Conservation (phyloP, 1,139 yeast species). For the Saccharomyces hybrid region DNA sequence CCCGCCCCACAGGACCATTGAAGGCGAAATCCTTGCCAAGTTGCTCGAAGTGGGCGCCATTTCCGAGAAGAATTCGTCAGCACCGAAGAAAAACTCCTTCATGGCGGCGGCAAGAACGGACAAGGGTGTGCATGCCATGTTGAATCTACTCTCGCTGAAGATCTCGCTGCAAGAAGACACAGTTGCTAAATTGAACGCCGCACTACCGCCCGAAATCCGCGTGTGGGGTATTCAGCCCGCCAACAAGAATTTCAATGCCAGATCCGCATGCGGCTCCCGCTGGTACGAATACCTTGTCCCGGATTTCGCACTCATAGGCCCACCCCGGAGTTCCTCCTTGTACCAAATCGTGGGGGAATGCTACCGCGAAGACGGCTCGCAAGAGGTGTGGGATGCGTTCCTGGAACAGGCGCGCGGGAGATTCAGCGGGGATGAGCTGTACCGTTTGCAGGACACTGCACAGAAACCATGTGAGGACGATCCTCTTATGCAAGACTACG, state of each 20-base stretch:
- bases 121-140: conserved; percentile 99
- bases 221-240: conserved; percentile 82
- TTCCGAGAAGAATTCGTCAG: conserved; percentile 78
- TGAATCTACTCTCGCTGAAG: conserved; percentile 48
- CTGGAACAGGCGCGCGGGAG: conserved; percentile 40
- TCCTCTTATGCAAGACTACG: neutral
- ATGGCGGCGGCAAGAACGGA: no score
- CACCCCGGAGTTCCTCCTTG: neutral
- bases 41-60: conserved; percentile 84
- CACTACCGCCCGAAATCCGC: conserved; percentile 70
- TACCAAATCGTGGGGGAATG: neutral
- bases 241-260: conserved; percentile 38
- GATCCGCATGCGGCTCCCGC: conserved; percentile 1
- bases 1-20: conserved; percentile 88
- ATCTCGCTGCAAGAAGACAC: conserved; percentile 75
- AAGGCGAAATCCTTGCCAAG: conserved; percentile 83
- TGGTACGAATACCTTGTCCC: conserved; percentile 4
- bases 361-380: neutral
- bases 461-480: conserved; percentile 37
- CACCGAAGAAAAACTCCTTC: conserved; percentile 80
- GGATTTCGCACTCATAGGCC: neutral
- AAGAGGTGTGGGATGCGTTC: neutral
- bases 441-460: conserved; percentile 96
- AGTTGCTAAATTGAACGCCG: conserved; percentile 54
- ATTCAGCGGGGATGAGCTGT: conserved; percentile 90